Percentiles rank a stretch among this genome's conserved stretches.
Conservation (phyloP, 768 basidiomycete genomes). For the Kwoniella mangroviensis region DNA sequence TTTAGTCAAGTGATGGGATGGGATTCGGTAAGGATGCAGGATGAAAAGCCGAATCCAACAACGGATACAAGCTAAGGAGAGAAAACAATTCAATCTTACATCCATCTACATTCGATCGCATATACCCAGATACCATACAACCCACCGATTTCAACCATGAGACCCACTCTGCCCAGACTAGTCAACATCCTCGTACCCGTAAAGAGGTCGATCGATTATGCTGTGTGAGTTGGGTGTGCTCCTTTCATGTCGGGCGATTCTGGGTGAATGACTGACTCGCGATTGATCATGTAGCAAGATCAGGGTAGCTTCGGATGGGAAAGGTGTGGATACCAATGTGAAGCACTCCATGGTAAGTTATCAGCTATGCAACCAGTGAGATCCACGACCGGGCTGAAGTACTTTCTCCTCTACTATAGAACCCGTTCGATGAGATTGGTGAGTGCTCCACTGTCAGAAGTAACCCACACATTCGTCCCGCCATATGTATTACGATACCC, state of each 20-base stretch:
- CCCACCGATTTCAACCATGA: constrained; percentile 27
- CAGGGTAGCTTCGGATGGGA: constrained; percentile 91
- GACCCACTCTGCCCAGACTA: constrained; percentile 59
- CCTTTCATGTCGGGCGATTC: constrained; percentile 2
- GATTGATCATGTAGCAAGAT: constrained; percentile 67
- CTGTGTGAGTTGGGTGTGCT: constrained; percentile 62
- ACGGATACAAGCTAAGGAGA: background rate
- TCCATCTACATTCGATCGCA: background rate
- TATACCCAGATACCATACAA: background rate
- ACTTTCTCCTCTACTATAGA: constrained; percentile 62
- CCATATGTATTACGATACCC: too few species aligned
- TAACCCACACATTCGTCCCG: too few species aligned
- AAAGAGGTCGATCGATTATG: constrained; percentile 95
- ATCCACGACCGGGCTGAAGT: constrained; percentile 1
- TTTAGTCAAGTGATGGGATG: background rate
- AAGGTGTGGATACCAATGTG: constrained; percentile 92
- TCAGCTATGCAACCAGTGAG: too few species aligned
- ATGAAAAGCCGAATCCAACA: constrained; percentile 8
- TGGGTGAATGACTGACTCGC: background rate
- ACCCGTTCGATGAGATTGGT: constrained; percentile 99
- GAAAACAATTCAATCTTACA: background rate
- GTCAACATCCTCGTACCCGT: constrained; percentile 93
- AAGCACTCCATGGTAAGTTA: constrained; percentile 94
- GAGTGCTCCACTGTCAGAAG: too few species aligned
- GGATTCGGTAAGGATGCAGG: constrained; percentile 1